Evolutionary conservation across 768 basidiomycete genomes (phyloP), one percentile per base, ranked within the genome.

Genomic region (Hygrocybe punicea): DNA sequence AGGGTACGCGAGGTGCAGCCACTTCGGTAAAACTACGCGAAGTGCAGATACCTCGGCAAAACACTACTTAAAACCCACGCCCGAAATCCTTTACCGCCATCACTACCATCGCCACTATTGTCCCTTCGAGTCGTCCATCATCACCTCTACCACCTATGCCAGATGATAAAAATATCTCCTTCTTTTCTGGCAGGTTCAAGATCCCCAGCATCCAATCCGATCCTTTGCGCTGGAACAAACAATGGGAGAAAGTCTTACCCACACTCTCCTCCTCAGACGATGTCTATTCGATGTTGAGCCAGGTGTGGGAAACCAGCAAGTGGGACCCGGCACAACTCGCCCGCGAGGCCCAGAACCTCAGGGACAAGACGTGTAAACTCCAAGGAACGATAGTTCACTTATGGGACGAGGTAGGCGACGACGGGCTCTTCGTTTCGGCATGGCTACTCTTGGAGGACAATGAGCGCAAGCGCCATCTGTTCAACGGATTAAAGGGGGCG

Each of bases 391-490:
- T 60, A 11, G 51, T 39, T 10, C 21, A 57, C 5, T 1, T 63
- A 17, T 56, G 56, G 50, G 2, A 53, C 36, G 29, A 37, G 3
- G 8, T 63, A 10, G 44, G 33, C 16, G n/a, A 53, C 16, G 4
- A 19, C 17, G 60, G 54, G 21, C 37, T 56, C 14, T 54, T 64
- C 36, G 37, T 51, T 24, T 55, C 55, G 14, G 51, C 59, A 21
- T 65, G 65, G 63, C 37, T 64, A 34, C 57, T 65, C 23, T 44
- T 65, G 50, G 55, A 56, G 13, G 57, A 63, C 29, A 11, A 35
- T 2, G 58, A 64, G 24, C 51, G 58, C 40, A 52, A 44, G 55
- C 39, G 36, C 14, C 53, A 62, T 48, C 34, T 65, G 16, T 35
- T 62, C 10, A 56, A 60, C 13, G 64, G 64, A 23, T 35, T 64